Base-by-base conservation (phyloP, 805 yeast species). In the Sugiyamaella chiloensis region DNA sequence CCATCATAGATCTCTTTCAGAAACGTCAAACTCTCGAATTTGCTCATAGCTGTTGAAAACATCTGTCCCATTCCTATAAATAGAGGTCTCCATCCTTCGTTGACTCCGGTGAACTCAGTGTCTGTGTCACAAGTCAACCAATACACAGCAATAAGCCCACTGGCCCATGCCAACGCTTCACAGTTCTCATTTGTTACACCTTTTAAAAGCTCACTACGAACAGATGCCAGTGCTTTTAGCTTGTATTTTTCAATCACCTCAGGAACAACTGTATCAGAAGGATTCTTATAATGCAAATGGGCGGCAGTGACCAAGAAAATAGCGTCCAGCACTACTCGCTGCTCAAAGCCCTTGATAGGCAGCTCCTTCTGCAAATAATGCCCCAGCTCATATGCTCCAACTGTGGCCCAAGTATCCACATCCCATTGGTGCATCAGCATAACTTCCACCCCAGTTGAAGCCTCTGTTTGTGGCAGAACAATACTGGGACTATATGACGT, bases 121-220 rank as follows among this genome's bases (percentile, higher is more conserved):
- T 44, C 47, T 12, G 20, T 29, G 21, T 44, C 47, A 24, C 42
- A 44, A 9, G 47, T 44, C 7, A 44, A 30, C 31, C 32, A 44
- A 30, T 34, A 44, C 21, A 35, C 35, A 11, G 47, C 47, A 17
- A 44, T 27, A 7, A 44, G 32, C 2, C 29, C 47, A 8, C 37
- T 19, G 27, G 47, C 40, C 47, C 47, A 44, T 20, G 47, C 42
- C 17, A 44, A 24, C 9, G 24, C 16, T 23, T 30, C 47, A 17
- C 42, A 20, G 26, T 34, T 34, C 20, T 24, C 36, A 6, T 20
- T 27, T 9, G 26, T 36, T n/a, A 39, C 16, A n/a, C 36, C 42
- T 12, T 26, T 23, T 19, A 31, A 16, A 11, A 37, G 21, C 20
- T 36, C 42, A 6, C 37, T 17, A 12, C 42, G 35, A 9, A 44